Evolutionary conservation across 768 basidiomycete genomes (phyloP), one percentile per base, ranked within the genome.

Genomic region (Tulasnella sp.): DNA sequence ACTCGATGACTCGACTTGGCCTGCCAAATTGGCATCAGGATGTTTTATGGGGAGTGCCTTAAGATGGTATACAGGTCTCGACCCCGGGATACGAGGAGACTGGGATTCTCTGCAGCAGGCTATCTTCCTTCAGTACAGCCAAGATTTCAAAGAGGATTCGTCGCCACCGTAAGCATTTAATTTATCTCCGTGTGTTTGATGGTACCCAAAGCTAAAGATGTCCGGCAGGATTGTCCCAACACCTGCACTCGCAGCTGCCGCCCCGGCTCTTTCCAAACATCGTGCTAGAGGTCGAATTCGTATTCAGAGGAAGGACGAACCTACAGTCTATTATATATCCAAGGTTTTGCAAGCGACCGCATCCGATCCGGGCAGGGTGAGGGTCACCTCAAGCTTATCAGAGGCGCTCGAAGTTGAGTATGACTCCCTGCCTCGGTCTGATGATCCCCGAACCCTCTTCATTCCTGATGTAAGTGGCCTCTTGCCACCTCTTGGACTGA

Each of bases 31-130:
- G 1, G 24, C 34, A 48, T 50, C 46, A 11, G 46, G 20, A 7
- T 76, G 76, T 16, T 76, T 76, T 46, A 48, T 50, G 9, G 46
- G 76, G 20, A 34, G 34, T n/a, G 76, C 76, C 5, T 34, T 46
- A n/a, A 76, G 54, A 24, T 76, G 76, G 76, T 40, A 50, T 16
- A 16, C 40, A 50, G n/a, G 41, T 16, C 74, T 75, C 31, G 74
- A 50, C 8, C 46, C 24, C 14, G 46, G 46, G 16, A 46, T 46
- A 46, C 46, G 46, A 20, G 46, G 46, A 14, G 12, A 46, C 18
- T 46, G 46, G 46, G 46, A 46, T 46, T 46, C 46, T 3, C 46
- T 46, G 46, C 46, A 46, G 46, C 46, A 46, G 46, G 46, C 46
- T 20, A 46, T 46, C 46, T 46, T 46, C 46, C 14, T 18, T 46